Conservation (phyloP, 257 asterid species). For the Misopates orontium region DNA sequence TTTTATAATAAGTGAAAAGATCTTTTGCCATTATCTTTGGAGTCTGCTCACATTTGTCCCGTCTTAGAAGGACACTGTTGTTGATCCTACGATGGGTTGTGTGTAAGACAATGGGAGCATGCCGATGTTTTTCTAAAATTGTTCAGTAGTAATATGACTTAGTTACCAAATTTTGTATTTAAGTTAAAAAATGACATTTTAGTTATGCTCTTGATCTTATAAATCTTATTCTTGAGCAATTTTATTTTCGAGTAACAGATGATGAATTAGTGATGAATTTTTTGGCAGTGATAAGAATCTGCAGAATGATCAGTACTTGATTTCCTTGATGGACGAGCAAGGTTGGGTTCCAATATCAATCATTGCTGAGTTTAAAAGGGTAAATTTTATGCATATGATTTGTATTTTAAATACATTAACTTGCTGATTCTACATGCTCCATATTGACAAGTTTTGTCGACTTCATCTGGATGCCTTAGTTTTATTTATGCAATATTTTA, state of each 20-base stretch:
- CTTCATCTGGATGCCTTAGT: too few relatives aligned
- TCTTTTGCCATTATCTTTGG: not conserved
- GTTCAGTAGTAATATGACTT: not conserved
- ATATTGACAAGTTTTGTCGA: not conserved
- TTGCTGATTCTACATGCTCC: constrained; percentile 8
- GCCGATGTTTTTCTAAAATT: not conserved
- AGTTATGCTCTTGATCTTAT: constrained; percentile 17
- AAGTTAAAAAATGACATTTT: constrained; percentile 4
- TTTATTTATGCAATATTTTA: too few relatives aligned
- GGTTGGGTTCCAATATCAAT: constrained; percentile 87
- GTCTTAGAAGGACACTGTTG: not conserved
- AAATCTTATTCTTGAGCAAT: not conserved
- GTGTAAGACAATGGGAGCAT: not conserved
- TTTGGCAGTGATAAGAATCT: constrained; percentile 81
- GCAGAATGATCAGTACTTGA: constrained; percentile 62
- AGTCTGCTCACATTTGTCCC: constrained; percentile 12
- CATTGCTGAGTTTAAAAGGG: constrained; percentile 81
- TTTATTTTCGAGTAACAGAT: constrained; percentile 12
- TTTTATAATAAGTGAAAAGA: not conserved
- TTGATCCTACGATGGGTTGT: too few relatives aligned
- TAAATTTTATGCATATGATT: constrained; percentile 35
- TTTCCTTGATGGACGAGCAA: constrained; percentile 81
- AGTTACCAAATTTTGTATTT: constrained; percentile 1
- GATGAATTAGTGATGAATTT: constrained; percentile 23
- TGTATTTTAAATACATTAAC: constrained; percentile 8